Base-by-base conservation (phyloP, 2,329 filamentous ascomycete species). In the Pseudocercospora eumusae region DNA sequence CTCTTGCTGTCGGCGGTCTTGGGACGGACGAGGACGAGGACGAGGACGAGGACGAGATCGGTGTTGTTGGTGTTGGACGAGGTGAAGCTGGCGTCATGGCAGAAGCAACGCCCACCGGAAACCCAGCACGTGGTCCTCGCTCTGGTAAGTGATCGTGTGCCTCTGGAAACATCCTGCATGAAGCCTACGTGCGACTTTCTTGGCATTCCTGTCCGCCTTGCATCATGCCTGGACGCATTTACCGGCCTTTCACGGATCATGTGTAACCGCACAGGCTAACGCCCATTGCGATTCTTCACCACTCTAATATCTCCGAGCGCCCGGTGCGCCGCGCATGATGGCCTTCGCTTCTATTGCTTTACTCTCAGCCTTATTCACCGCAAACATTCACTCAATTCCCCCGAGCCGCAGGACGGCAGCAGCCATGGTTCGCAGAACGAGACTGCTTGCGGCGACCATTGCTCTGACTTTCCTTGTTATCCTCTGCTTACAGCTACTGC, bases 401-500 rank as follows among this genome's bases (percentile, higher is more conserved):
- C 45, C 49, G 9, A 58, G 62, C 59, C 58, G 57, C 65, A 60
- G 64, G 61, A 56, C 61, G 50, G 59, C 56, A 21, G 28, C 49
- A n/a, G 56, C 55, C 15, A 67, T 68, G 66, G 53, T 60, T 33
- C 63, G 66, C 50, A 59, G 60, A 40, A 62, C 61, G 54, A 50
- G 54, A 18, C 21, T 67, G 2, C 50, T 68, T 23, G 60, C 59
- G 52, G 57, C 63, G 54, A 61, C 56, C 4, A 45, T 65, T n/a
- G 47, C 64, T n/a, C 54, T 58, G 13, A 56, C 56, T 33, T 42
- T 67, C 44, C 47, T 69, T 23, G 54, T 70, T 28, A 67, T 63
- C 63, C 64, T 67, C 47, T 63, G 69, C 69, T 70, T 71, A 70
- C 66, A 50, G 42, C 67, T 57, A 44, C 53, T 69, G 25, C 64